Conservation (phyloP, 805 yeast species). For the Candida odintsovae region DNA sequence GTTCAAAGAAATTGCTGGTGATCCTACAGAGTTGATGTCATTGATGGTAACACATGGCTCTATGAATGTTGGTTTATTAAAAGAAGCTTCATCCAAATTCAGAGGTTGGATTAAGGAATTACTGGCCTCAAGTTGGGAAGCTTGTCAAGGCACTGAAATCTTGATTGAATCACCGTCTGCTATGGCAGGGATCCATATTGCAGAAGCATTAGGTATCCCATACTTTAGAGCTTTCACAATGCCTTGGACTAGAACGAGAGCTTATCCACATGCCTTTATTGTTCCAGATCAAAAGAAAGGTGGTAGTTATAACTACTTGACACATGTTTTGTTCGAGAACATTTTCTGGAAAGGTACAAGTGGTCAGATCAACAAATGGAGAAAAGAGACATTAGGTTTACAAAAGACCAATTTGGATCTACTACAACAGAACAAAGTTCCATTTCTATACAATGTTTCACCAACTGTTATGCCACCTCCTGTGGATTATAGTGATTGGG, state of each 20-base stretch:
- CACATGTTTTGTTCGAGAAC: conserved; percentile 90
- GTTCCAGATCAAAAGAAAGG: conserved; percentile 93
- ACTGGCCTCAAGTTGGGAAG: conserved; percentile 71
- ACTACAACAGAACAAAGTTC: conserved; percentile 73
- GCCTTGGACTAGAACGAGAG: conserved; percentile 97
- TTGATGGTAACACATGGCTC: conserved; percentile 90
- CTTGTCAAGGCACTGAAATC: conserved; percentile 76
- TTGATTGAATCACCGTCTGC: conserved; percentile 95
- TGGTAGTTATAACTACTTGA: conserved; percentile 86
- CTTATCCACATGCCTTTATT: conserved; percentile 94
- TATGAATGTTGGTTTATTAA: conserved; percentile 73
- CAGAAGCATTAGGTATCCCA: conserved; percentile 86
- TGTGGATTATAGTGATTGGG: conserved; percentile 91
- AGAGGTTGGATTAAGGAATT: conserved; percentile 79
- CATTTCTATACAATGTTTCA: conserved; percentile 84
- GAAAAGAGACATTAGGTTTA: conserved; percentile 58
- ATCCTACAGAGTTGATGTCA: conserved; percentile 88
- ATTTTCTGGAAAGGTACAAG: conserved; percentile 92
- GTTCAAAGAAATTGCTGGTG: conserved; percentile 79
- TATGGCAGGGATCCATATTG: conserved; percentile 92
- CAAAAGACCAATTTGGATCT: conserved; percentile 64
- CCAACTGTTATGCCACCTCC: conserved; percentile 89
- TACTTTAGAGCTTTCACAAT: conserved; percentile 93
- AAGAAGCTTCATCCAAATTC: conserved; percentile 78
- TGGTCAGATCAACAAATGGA: conserved; percentile 83